These are phyloP conservation scores for Leptosphaerulina australis DNA, from an alignment of 2,329 filamentous ascomycete species.

Conservation along the genomic window DNA sequence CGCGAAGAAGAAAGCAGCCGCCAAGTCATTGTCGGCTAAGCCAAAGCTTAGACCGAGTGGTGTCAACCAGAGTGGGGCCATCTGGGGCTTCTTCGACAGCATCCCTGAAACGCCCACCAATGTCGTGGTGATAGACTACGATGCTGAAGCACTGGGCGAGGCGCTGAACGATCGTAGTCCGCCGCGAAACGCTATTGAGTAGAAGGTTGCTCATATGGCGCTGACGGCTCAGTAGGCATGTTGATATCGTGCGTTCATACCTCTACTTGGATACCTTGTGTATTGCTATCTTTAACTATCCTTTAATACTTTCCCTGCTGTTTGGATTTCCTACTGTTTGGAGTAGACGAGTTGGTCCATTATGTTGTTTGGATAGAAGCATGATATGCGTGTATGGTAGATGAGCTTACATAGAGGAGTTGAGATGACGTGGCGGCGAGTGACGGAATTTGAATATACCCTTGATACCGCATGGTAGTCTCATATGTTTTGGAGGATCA, in stretches of 20 bases:
- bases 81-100: slow-evolving; percentile 47
- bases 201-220: not conserved
- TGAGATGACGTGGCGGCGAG: not conserved
- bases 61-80: slow-evolving; percentile 48
- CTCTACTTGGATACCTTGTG: not conserved
- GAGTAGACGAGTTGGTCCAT: not conserved
- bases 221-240: not conserved
- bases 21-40: slow-evolving; percentile 10
- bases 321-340: not conserved
- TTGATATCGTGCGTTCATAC: slow-evolving; percentile 2
- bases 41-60: slow-evolving; percentile 40
- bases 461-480: slow-evolving; percentile 3
- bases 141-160: slow-evolving; percentile 48
- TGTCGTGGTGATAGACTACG: slow-evolving; percentile 45
- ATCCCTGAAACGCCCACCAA: slow-evolving; percentile 42
- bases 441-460: slow-evolving; percentile 7
- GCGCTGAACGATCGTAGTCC: slow-evolving; percentile 36
- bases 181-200: not conserved
- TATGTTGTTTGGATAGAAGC: slow-evolving; percentile 1
- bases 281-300: slow-evolving; percentile 2
- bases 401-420: not conserved
- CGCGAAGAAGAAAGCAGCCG: slow-evolving; percentile 5
- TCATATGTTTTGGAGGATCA: slow-evolving; percentile 13
- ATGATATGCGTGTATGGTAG: not conserved
- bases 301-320: slow-evolving; percentile 10